A percentile compares a stretch with the other conserved stretches of the same genome.
Conservation (phyloP, 1,284 basidiomycete genomes). For the Sphagnurus paluster region DNA sequence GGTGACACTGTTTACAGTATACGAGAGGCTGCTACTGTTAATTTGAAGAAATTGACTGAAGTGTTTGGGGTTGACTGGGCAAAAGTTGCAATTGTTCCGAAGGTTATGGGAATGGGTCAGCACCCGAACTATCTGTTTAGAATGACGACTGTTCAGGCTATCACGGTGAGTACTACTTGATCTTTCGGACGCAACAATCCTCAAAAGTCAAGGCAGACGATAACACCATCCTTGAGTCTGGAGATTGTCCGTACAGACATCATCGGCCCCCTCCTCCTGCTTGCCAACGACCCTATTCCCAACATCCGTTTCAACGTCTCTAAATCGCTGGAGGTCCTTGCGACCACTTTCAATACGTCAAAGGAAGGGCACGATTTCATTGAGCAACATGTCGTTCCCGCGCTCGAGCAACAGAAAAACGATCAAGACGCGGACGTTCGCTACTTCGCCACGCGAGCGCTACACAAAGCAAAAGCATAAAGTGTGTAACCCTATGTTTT, state of each 20-base stretch:
- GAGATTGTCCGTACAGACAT: slow-evolving; percentile 88
- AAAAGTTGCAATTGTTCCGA: slow-evolving; percentile 91
- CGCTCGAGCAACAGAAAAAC: slow-evolving; percentile 84
- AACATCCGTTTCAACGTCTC: slow-evolving; percentile 99
- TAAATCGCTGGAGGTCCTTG: slow-evolving; percentile 89
- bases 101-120: slow-evolving; percentile 96
- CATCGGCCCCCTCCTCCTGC: slow-evolving; percentile 81
- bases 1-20: slow-evolving; percentile 99
- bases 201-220: slow-evolving; percentile 60
- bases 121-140: slow-evolving; percentile 98
- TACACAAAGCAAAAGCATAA: slow-evolving; percentile 51
- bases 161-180: slow-evolving; percentile 66
- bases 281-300: slow-evolving; percentile 92
- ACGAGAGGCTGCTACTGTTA: slow-evolving; percentile 95
- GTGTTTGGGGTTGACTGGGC: slow-evolving; percentile 99
- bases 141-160: slow-evolving; percentile 99
- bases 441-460: slow-evolving; percentile 76
- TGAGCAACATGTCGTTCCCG: slow-evolving; percentile 66
- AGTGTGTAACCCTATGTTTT: slow-evolving; percentile 4
- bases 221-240: slow-evolving; percentile 83
- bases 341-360: slow-evolving; percentile 63
- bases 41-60: slow-evolving; percentile 96
- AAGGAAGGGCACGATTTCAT: slow-evolving; percentile 52
- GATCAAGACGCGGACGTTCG: slow-evolving; percentile 96
- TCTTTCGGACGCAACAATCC: slow-evolving; percentile 1